Conservation (phyloP, 2,329 filamentous ascomycete species). For the Macroventuria anomochaeta region DNA sequence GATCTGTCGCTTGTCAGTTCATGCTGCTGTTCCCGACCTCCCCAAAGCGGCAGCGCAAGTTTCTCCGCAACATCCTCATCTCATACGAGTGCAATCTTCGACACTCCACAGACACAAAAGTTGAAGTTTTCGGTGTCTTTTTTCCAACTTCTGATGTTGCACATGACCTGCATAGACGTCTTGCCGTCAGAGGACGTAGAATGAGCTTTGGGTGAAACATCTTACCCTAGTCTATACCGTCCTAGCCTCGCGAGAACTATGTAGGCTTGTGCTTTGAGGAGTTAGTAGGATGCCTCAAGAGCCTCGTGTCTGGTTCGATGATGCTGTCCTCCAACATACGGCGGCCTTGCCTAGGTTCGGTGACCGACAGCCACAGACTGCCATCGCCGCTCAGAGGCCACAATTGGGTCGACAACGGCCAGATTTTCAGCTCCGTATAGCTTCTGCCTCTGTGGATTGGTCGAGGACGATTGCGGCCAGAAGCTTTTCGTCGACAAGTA, state of each 20-base stretch:
- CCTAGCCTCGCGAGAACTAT: not conserved
- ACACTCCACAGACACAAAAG: not conserved
- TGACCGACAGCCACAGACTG: not conserved
- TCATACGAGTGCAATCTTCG: not conserved
- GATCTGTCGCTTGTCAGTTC: not conserved
- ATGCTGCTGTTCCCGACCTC: not conserved
- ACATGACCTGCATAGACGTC: no score
- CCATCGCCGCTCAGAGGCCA: not conserved
- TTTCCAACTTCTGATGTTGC: not conserved
- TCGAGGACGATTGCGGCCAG: not conserved
- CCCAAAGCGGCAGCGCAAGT: not conserved
- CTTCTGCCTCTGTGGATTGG: not conserved
- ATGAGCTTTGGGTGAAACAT: not conserved
- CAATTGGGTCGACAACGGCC: not conserved
- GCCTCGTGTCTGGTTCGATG: no score
- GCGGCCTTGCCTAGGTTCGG: conserved; percentile 2
- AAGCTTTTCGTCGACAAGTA: not conserved
- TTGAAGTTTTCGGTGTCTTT: not conserved
- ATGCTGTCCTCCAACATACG: not conserved
- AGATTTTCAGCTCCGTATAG: not conserved
- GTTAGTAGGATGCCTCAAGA: not conserved
- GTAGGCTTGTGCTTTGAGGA: no score
- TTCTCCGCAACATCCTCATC: not conserved
- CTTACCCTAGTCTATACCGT: not conserved
- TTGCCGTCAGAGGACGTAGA: not conserved